Percentiles rank a stretch among this genome's conserved stretches.
Conservation (phyloP, 306 rosid species). For the Prinsepia uniflora region DNA sequence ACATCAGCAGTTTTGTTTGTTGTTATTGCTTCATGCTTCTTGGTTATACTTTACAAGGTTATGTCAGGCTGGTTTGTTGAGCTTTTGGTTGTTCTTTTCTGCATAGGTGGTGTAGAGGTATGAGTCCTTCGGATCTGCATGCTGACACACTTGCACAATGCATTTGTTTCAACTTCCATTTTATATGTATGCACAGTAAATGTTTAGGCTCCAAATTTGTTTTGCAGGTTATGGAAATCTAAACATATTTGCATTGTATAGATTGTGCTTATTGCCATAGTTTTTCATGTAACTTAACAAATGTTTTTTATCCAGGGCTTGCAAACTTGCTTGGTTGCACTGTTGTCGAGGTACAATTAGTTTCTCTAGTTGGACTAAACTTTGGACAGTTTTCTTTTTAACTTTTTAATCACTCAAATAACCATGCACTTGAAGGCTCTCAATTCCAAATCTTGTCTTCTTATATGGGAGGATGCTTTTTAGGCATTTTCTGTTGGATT, state of each 20-base stretch:
- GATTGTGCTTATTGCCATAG: constrained; percentile 15
- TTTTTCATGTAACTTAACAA: constrained; percentile 27
- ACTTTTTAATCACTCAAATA: neutral
- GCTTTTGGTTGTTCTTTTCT: constrained; percentile 88
- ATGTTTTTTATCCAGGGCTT: constrained; percentile 67
- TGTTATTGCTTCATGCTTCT: constrained; percentile 74
- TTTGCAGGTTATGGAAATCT: constrained; percentile 6
- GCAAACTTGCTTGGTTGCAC: constrained; percentile 89
- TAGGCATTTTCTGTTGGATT: neutral
- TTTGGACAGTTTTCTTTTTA: neutral
- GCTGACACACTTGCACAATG: constrained; percentile 18
- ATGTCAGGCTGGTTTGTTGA: constrained; percentile 84
- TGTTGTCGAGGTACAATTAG: constrained; percentile 59
- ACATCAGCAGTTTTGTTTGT: constrained; percentile 78
- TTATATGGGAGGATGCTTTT: neutral
- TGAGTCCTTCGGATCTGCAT: constrained; percentile 16
- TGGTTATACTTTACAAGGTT: constrained; percentile 69
- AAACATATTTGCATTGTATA: constrained; percentile 7
- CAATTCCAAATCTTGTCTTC: neutral
- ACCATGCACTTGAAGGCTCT: neutral
- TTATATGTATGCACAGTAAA: constrained; percentile 5
- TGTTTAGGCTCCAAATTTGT: neutral
- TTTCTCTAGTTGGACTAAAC: constrained; percentile 15
- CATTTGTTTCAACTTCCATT: neutral
- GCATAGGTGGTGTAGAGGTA: constrained; percentile 96